Base-by-base conservation (phyloP, 2,329 filamentous ascomycete species). In the Aureobasidium subglaciale region DNA sequence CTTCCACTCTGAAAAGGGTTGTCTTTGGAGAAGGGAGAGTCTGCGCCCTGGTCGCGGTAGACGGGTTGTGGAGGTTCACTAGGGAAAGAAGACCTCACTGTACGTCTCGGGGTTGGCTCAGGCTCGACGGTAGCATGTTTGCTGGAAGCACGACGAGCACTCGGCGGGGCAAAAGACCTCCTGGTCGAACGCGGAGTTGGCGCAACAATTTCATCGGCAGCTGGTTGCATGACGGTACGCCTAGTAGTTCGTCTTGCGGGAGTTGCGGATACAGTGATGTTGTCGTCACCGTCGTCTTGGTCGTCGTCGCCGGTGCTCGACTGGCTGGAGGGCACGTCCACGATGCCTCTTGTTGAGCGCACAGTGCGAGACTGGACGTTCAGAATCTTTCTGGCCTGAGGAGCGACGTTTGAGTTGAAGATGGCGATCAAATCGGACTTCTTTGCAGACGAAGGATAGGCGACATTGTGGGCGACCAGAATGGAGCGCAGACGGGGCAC, bases 1-100 rank as follows among this genome's bases (percentile, higher is more conserved):
- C 85, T 87, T 37, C 90, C 87, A 66, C 87, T 88, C 69, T 97
- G 92, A 67, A 97, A 97, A 0, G 92, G 91, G 65, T 97, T 97
- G 54, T 96, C 90, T 62, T 85, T 81, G 1, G 87, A 90, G 70
- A 97, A 97, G 29, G 87, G 59, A n/a, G 85, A 64, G 79, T 86
- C 24, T 65, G 59, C n/a, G 62, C 63, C 63, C 68, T 71, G 52
- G 59, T 60, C 13, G 56, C 60, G 46, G 50, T 58, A 24, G 52
- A 58, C 5, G 61, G 67, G 20, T 63, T 67, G 22, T 60, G 62
- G 25, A 60, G 61, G 37, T 57, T 63, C 13, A 52, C 53, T 38
- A 62, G 61, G 50, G 50, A 54, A 54, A 11, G 38, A 42, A 15
- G 50, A 29, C 38, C 38, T 54, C 7, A 63, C 61, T 5, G 63